phyloP scores from a whole-genome alignment of 306 rosid species.

The Senna tora region DNA sequence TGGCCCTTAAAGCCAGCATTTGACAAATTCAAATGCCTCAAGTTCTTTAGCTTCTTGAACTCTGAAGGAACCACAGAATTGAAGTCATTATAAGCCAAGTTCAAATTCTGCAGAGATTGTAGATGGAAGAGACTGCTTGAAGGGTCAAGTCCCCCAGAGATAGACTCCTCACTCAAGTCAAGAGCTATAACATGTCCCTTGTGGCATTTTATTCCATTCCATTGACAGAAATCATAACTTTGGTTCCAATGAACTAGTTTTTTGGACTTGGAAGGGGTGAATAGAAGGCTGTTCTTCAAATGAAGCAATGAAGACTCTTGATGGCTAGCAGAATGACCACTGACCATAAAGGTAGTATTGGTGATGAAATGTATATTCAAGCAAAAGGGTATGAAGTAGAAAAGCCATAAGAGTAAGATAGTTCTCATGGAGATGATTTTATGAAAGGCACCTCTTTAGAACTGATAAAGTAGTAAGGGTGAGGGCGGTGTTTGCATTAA shows the following conservation, averaged over 20 bases:
- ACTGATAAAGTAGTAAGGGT: too few species aligned
- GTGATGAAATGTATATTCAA: too few species aligned
- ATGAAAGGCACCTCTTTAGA: too few species aligned
- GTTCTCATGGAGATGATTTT: not conserved
- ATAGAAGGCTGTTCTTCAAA: not conserved
- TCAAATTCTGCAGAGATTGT: conserved; percentile 3
- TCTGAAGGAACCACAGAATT: too few species aligned
- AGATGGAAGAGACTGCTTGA: conserved; percentile 5
- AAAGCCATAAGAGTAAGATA: not conserved
- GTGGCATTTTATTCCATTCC: conserved; percentile 46
- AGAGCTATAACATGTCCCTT: conserved; percentile 1
- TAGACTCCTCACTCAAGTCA: not conserved
- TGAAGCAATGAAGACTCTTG: conserved; percentile 6
- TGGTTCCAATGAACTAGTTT: conserved; percentile 34
- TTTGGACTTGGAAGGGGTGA: not conserved
- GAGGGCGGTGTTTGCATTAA: too few species aligned
- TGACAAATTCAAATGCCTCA: too few species aligned
- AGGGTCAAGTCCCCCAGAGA: not conserved
- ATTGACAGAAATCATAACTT: conserved; percentile 31
- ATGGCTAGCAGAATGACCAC: not conserved
- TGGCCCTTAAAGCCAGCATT: too few species aligned
- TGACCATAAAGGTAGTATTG: not conserved
- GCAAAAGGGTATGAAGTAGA: not conserved
- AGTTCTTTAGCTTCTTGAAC: too few species aligned
- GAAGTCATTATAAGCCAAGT: conserved; percentile 17